Base-by-base conservation (phyloP, 108 stramenopile genomes). In the Cylindrotheca fusiformis region DNA sequence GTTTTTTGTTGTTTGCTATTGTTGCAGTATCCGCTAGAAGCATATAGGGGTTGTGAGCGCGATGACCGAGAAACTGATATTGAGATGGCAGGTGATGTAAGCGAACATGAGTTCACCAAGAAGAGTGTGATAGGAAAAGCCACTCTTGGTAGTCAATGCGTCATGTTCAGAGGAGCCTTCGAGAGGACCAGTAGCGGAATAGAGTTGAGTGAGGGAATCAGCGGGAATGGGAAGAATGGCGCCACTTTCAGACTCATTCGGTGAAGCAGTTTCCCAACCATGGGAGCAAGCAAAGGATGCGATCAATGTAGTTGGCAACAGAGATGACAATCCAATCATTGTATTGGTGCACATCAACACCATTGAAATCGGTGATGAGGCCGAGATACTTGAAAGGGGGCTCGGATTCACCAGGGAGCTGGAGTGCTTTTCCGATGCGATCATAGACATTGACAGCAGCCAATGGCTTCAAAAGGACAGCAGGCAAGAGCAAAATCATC, bases 81-180 rank as follows among this genome's bases (percentile, higher is more conserved):
- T 71, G 8, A 68, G 80, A 2, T n/a, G n/a, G n/a, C n/a, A n/a
- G n/a, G n/a, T n/a, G n/a, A n/a, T n/a, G n/a, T n/a, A n/a, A n/a
- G n/a, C 63, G 61, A 48, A 81, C 0, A 74, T 60, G 2, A 81
- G 31, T 65, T 81, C 80, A 3, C 80, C 80, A 45, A 69, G 48
- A 19, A 67, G 58, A 44, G 24, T 32, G 3, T 59, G 60, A 52
- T 77, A 77, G 33, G 41, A 20, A 36, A 77, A 59, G 8, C 22
- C 27, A 3, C 20, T 22, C 8, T 52, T 18, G 32, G 36, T n/a
- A 3, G 6, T 46, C 26, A 48, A 18, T 29, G 57, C 46, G 4
- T 46, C 4, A 48, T 48, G 57, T 21, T 44, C 57, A 10, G 55
- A 5, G 24, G 53, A 27, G 32, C 25, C 57, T 17, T 65, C 64